A percentile compares a stretch with the other conserved stretches of the same genome.
Conservation (phyloP, 805 yeast genomes). For the Wickerhamomyces tratensis region DNA sequence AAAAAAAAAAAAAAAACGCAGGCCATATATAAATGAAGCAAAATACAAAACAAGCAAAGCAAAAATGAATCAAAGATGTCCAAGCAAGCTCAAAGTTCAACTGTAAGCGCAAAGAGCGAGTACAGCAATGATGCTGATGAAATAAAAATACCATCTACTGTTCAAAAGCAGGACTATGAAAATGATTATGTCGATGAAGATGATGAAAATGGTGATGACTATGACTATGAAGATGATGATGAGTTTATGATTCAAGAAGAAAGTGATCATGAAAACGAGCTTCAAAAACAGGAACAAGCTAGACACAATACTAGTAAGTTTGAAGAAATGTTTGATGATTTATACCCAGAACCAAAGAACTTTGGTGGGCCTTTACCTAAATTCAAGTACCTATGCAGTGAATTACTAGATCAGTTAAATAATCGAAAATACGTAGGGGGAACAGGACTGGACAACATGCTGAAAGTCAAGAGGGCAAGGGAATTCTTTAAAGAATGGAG, state of each 20-base stretch:
- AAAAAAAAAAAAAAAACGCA: too few relatives aligned
- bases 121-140: too few relatives aligned
- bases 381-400: conserved; percentile 26
- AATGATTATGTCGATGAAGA: conserved; percentile 6
- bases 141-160: too few relatives aligned
- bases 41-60: too few relatives aligned
- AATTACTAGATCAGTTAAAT: conserved; percentile 20
- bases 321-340: too few relatives aligned
- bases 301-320: too few relatives aligned
- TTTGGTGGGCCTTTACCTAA: conserved; percentile 25
- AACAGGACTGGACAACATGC: conserved; percentile 11
- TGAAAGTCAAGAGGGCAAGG: conserved; percentile 20
- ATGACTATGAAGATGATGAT: conserved; percentile 9
- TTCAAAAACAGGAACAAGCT: conserved; percentile 6
- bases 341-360: conserved; percentile 4
- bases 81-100: too few relatives aligned
- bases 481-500: conserved; percentile 43
- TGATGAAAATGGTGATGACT: conserved; percentile 13
- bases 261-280: conserved; percentile 4
- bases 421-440: conserved; percentile 10
- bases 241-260: too few relatives aligned
- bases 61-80: too few relatives aligned
- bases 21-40: too few relatives aligned
- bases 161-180: too few relatives aligned
- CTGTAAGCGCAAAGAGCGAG: too few relatives aligned